Conservation (phyloP, 305 asterid species). For the Solanum hybrid region DNA sequence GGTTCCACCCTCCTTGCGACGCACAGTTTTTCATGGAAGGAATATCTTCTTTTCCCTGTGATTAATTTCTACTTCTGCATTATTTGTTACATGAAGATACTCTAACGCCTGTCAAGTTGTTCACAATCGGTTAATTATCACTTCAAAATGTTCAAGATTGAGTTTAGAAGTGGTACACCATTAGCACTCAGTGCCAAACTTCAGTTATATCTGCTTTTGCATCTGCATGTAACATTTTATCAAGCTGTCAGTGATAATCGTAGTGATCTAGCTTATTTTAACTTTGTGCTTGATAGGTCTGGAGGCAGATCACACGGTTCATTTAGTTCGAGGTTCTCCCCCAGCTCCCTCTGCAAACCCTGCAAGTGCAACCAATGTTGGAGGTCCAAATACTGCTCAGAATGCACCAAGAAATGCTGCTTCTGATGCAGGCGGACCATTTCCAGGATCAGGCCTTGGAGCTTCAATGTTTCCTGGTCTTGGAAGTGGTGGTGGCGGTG, state of each 20-base stretch:
- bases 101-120: neutral
- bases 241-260: neutral
- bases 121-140: neutral
- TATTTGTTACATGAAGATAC: neutral
- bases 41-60: neutral
- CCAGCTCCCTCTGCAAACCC: constrained; percentile 28
- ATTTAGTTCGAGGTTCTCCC: constrained; percentile 38
- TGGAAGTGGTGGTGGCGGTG: constrained; percentile 11
- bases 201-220: neutral
- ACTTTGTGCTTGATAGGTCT: constrained; percentile 24
- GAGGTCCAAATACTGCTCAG: constrained; percentile 18
- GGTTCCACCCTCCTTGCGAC: neutral
- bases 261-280: neutral
- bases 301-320: constrained; percentile 46
- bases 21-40: neutral
- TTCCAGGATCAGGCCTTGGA: constrained; percentile 32
- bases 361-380: constrained; percentile 20
- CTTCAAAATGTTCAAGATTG: constrained; percentile 1
- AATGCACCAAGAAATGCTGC: constrained; percentile 24
- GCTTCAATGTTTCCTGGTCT: constrained; percentile 36
- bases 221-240: neutral
- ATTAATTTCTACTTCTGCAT: neutral
- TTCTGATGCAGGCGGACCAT: constrained; percentile 23
- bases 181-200: neutral
- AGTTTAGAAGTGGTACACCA: neutral